phyloP scores from a whole-genome alignment of 768 basidiomycete species.

The Leccinellum albellum region DNA sequence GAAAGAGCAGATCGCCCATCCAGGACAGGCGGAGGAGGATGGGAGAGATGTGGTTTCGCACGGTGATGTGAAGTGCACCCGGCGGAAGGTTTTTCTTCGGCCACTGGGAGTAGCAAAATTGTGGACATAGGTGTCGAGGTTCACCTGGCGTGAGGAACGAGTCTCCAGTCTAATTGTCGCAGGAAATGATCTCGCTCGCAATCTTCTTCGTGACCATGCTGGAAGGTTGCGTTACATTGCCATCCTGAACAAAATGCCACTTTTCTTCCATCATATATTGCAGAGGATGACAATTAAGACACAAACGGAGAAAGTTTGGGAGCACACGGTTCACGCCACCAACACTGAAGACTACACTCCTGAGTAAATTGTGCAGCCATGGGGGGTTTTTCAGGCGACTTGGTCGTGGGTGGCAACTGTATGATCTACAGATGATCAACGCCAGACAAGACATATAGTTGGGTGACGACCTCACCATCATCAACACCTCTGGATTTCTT shows the following conservation, averaged over 20 bases:
- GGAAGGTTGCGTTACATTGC: conserved; percentile 37
- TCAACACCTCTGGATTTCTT: conserved; percentile 63
- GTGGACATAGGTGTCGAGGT: too few relatives aligned
- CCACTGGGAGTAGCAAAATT: too few relatives aligned
- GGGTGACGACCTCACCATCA: conserved; percentile 2
- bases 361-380: conserved; percentile 57
- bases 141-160: too few relatives aligned
- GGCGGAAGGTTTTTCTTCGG: too few relatives aligned
- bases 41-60: too few relatives aligned
- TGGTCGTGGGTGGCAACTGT: background rate
- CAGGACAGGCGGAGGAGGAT: too few relatives aligned
- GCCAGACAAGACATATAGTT: background rate
- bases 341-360: conserved; percentile 40
- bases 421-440: conserved; percentile 6
- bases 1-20: too few relatives aligned
- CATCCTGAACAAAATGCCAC: conserved; percentile 58
- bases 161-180: too few relatives aligned
- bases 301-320: conserved; percentile 62
- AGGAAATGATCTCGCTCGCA: too few relatives aligned
- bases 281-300: conserved; percentile 61
- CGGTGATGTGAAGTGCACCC: too few relatives aligned
- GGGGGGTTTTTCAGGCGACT: conserved; percentile 35
- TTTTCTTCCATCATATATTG: conserved; percentile 49
- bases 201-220: conserved; percentile 32
- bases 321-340: too few relatives aligned